Percentiles rank a stretch among this genome's conserved stretches.
These are phyloP conservation scores for Hanseniaspora jakobsenii DNA, from an alignment of 805 yeast genomes.

Conservation along the genomic window DNA sequence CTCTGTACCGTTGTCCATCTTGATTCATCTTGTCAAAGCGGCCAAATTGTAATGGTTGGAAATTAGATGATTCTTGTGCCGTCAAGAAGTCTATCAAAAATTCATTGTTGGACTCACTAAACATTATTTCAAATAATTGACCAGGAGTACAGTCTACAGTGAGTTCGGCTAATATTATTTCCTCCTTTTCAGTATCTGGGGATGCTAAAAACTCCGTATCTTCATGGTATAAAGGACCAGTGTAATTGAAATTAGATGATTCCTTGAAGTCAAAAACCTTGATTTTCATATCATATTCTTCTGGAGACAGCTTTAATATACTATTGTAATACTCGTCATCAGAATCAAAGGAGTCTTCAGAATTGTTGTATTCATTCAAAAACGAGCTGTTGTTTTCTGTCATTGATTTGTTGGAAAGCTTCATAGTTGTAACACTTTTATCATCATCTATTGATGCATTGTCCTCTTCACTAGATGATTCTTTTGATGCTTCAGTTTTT, in stretches of 20 bases:
- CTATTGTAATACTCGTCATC: conserved; percentile 22
- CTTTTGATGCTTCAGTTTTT: too few relatives aligned
- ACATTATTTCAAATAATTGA: conserved; percentile 52
- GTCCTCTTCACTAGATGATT: conserved; percentile 16
- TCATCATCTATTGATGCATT: conserved; percentile 19
- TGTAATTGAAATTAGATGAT: conserved; percentile 33
- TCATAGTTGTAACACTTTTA: conserved; percentile 13
- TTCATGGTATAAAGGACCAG: conserved; percentile 55
- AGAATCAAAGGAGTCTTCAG: conserved; percentile 23
- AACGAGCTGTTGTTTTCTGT: conserved; percentile 28
- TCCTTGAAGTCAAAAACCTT: conserved; percentile 30
- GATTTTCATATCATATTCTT: conserved; percentile 19
- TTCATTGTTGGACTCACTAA: conserved; percentile 43
- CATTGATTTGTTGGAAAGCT: not conserved
- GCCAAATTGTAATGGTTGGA: conserved; percentile 25
- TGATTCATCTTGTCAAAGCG: conserved; percentile 27
- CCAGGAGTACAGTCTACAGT: conserved; percentile 65
- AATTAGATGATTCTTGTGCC: conserved; percentile 30
- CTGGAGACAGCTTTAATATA: conserved; percentile 16
- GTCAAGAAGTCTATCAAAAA: conserved; percentile 35
- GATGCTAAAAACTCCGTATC: conserved; percentile 42
- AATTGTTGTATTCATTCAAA: conserved; percentile 20
- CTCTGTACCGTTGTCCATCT: conserved; percentile 36
- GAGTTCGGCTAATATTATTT: conserved; percentile 41
- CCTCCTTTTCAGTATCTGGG: conserved; percentile 35